A percentile compares a stretch with the other conserved stretches of the same genome.
Evolutionary conservation across 2,329 filamentous ascomycete genomes (phyloP).

Genomic region (Kalmusia sp.): DNA sequence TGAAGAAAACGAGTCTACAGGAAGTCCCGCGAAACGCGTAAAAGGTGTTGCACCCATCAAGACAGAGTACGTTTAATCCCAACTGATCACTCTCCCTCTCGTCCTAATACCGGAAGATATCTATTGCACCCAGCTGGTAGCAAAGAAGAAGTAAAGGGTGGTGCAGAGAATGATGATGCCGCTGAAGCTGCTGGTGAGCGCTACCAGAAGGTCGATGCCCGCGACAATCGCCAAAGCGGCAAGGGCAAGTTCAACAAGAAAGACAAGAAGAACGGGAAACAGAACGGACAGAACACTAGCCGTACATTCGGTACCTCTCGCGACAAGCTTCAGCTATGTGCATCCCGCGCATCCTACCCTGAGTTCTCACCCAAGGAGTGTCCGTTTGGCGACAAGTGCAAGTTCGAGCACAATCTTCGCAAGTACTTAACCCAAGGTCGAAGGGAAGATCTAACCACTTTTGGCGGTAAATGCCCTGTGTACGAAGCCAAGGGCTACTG

Average conservation of each 20-base stretch:
- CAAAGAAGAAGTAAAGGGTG: constrained; percentile 30
- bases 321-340: constrained; percentile 80
- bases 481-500: constrained; percentile 80
- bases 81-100: not conserved
- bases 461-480: constrained; percentile 81
- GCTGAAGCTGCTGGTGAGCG: constrained; percentile 61
- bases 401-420: constrained; percentile 81
- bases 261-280: constrained; percentile 61
- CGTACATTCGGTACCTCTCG: constrained; percentile 81
- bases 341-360: constrained; percentile 70
- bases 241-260: constrained; percentile 51
- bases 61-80: constrained; percentile 63
- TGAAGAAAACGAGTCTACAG: constrained; percentile 41
- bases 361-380: constrained; percentile 85
- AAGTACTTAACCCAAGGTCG: constrained; percentile 85
- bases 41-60: constrained; percentile 74
- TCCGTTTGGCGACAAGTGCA: constrained; percentile 80
- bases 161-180: constrained; percentile 61
- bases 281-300: constrained; percentile 80
- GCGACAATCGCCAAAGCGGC: constrained; percentile 40
- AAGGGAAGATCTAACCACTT: constrained; percentile 77
- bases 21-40: constrained; percentile 37
- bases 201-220: constrained; percentile 50
- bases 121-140: constrained; percentile 38
- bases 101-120: constrained; percentile 37